Percentiles rank a stretch among this genome's conserved stretches.
Evolutionary conservation across 2,329 filamentous ascomycete species (phyloP).

Genomic region (Rhynchosporium graminicola): DNA sequence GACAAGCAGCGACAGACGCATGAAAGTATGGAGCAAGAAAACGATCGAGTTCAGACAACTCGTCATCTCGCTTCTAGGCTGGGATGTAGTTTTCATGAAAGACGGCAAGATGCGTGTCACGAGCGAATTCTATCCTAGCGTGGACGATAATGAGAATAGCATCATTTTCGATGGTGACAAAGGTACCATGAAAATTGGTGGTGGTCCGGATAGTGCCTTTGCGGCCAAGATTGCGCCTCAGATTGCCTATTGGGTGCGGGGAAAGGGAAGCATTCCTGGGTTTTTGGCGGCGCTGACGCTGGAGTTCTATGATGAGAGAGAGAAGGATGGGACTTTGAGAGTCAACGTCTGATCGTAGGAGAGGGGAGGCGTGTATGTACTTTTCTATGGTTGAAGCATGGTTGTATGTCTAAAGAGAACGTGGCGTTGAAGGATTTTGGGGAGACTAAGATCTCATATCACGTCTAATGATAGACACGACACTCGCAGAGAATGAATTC

Average conservation of each 20-base stretch:
- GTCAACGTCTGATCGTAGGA: slow-evolving; percentile 23
- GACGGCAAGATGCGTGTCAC: slow-evolving; percentile 95
- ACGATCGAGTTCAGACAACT: slow-evolving; percentile 94
- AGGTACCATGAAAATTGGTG: slow-evolving; percentile 97
- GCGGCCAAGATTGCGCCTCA: slow-evolving; percentile 80
- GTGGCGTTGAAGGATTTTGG: not conserved
- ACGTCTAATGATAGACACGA: slow-evolving; percentile 1
- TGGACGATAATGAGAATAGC: slow-evolving; percentile 63
- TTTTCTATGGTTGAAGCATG: slow-evolving; percentile 1
- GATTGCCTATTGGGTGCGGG: slow-evolving; percentile 95
- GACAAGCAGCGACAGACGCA: slow-evolving; percentile 82
- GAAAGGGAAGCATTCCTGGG: slow-evolving; percentile 89
- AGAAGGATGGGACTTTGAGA: slow-evolving; percentile 36
- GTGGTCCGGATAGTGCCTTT: slow-evolving; percentile 84
- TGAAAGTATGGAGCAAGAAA: slow-evolving; percentile 90
- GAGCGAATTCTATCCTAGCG: slow-evolving; percentile 75
- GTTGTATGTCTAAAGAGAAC: not conserved
- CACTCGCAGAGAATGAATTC: slow-evolving; percentile 11
- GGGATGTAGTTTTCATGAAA: slow-evolving; percentile 94
- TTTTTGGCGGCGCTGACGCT: slow-evolving; percentile 88
- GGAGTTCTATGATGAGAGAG: slow-evolving; percentile 80
- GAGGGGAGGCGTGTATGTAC: slow-evolving; percentile 7
- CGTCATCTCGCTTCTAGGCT: slow-evolving; percentile 87
- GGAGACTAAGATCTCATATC: not conserved
- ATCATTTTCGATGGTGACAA: slow-evolving; percentile 90